These are phyloP conservation scores for Mycena rosella DNA, from an alignment of 768 basidiomycete genomes.

Conservation along the genomic window DNA sequence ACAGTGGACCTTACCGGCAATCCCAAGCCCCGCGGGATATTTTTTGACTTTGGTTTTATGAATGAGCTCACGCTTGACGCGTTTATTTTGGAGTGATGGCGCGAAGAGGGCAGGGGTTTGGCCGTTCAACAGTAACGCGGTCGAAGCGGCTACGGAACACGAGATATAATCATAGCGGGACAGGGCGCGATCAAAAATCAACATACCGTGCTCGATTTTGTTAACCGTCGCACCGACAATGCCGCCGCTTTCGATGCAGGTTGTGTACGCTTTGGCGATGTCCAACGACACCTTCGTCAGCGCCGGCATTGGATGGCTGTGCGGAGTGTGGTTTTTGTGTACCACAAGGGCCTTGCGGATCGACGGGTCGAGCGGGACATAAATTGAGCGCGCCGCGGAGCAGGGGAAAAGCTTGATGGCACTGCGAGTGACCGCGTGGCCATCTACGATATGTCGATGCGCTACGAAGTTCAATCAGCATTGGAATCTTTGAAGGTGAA, in stretches of 20 bases:
- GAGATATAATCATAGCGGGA: no score
- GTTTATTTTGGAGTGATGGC: constrained; percentile 24
- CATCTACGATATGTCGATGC: constrained; percentile 12
- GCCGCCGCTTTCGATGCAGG: no score
- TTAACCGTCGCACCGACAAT: no score
- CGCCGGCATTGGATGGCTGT: constrained; percentile 32
- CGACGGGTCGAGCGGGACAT: constrained; percentile 1
- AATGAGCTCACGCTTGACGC: constrained; percentile 6
- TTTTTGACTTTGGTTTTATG: constrained; percentile 5
- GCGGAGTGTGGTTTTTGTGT: constrained; percentile 8
- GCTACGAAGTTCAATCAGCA: not conserved
- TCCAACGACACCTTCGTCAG: no score
- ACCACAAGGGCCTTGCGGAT: constrained; percentile 17
- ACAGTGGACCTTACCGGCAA: not conserved
- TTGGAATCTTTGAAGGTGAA: no score
- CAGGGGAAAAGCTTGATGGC: not conserved
- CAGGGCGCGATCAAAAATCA: no score
- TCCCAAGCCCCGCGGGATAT: constrained; percentile 11
- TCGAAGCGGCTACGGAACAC: constrained; percentile 18
- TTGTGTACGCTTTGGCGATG: no score
- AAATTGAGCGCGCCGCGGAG: not conserved
- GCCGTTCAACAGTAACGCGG: not conserved
- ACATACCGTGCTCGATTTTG: no score
- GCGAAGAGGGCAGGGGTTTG: constrained; percentile 5
- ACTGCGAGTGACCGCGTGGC: not conserved